Conservation (phyloP, 2,329 filamentous ascomycete species). For the Aspergillus oerlinghausenensis region DNA sequence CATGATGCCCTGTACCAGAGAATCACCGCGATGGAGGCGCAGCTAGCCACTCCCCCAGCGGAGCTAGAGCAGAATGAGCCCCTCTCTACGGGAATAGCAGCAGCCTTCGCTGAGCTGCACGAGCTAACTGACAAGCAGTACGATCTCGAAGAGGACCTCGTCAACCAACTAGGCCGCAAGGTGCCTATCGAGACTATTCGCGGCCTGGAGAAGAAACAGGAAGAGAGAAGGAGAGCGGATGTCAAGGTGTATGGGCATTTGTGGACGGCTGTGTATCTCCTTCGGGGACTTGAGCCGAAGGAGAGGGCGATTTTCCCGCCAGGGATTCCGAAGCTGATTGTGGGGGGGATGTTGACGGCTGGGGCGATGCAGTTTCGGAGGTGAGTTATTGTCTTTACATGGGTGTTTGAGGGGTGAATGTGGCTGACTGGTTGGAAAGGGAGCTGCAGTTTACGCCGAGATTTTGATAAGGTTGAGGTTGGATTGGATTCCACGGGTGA, state of each 20-base stretch:
- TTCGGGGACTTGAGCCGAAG: background rate
- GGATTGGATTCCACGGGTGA: background rate
- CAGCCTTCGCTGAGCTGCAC: background rate
- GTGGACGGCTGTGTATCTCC: constrained; percentile 2
- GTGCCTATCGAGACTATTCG: background rate
- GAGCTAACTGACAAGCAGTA: background rate
- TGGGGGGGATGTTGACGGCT: constrained; percentile 3
- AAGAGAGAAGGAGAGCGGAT: background rate
- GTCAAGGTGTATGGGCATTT: constrained; percentile 2
- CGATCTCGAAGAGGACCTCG: background rate
- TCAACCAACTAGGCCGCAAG: background rate
- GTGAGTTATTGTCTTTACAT: background rate
- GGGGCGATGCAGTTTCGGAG: constrained; percentile 2
- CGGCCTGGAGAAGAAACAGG: background rate
- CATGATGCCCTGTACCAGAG: background rate
- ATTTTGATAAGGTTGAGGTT: background rate
- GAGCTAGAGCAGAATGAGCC: background rate
- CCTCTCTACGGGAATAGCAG: background rate
- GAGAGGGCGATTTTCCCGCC: constrained; percentile 4
- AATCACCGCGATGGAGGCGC: background rate
- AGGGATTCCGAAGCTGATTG: constrained; percentile 1
- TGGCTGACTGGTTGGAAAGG: background rate
- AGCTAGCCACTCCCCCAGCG: background rate
- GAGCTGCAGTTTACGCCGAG: constrained; percentile 1
- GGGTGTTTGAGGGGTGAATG: background rate